Conservation (phyloP, 179 eudicot species). For the Vitellaria paradoxa region DNA sequence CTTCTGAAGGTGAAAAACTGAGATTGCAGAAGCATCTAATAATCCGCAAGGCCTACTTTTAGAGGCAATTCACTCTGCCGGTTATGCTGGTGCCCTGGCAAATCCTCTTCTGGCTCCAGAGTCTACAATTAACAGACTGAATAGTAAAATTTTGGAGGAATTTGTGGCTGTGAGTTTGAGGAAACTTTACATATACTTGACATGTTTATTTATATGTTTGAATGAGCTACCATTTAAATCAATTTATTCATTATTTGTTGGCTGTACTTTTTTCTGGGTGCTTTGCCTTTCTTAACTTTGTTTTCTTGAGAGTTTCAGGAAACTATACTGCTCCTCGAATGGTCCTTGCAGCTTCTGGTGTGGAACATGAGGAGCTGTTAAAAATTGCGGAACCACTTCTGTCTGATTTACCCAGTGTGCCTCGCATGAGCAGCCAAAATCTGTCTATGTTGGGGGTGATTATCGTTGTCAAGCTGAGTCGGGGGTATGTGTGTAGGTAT, state of each 20-base stretch:
- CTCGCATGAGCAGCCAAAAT: slow-evolving; percentile 54
- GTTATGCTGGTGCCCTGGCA: slow-evolving; percentile 76
- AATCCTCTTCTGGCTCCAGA: slow-evolving; percentile 82
- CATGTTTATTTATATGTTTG: not conserved
- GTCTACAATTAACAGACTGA: slow-evolving; percentile 51
- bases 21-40: slow-evolving; percentile 68
- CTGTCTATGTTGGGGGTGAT: slow-evolving; percentile 82
- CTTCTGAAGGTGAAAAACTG: slow-evolving; percentile 66
- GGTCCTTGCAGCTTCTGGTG: slow-evolving; percentile 95
- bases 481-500: slow-evolving; percentile 79
- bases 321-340: slow-evolving; percentile 88
- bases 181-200: not conserved
- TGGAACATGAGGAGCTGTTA: slow-evolving; percentile 77
- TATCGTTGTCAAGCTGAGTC: slow-evolving; percentile 72
- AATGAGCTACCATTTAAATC: not conserved
- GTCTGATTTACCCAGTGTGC: slow-evolving; percentile 56
- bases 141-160: slow-evolving; percentile 63
- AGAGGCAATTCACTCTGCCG: slow-evolving; percentile 92
- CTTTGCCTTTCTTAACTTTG: not conserved
- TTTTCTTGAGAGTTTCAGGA: slow-evolving; percentile 41
- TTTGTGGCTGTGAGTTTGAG: slow-evolving; percentile 74
- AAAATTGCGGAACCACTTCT: slow-evolving; percentile 88
- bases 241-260: not conserved
- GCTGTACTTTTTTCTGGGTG: too few relatives aligned
- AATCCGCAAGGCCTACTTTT: slow-evolving; percentile 74